Evolutionary conservation across 225 moss, liverwort and hornwort species (phyloP).

Genomic region (Thuidium tamariscinum): DNA sequence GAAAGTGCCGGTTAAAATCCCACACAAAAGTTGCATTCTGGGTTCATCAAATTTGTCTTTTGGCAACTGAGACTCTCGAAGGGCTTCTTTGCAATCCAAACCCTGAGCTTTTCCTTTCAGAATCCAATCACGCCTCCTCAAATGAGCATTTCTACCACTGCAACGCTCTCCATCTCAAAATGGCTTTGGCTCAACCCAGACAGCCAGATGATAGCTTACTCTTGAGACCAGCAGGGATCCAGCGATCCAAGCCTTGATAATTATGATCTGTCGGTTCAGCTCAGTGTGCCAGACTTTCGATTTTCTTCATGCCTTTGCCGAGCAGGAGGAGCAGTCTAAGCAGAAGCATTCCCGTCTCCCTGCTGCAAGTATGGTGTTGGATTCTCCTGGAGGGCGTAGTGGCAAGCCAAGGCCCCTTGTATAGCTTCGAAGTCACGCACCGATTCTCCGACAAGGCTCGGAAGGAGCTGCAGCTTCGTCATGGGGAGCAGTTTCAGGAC

Average conservation of each 20-base stretch:
- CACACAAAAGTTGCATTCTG: neutral
- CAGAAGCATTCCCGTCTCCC: neutral
- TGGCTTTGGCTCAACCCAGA: neutral
- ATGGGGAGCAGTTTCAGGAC: conserved; percentile 10
- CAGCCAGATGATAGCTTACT: neutral
- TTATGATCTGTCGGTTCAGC: neutral
- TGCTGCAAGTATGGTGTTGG: conserved; percentile 1
- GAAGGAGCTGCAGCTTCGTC: conserved; percentile 10
- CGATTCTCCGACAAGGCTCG: conserved; percentile 37
- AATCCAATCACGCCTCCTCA: neutral
- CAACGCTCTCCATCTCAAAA: neutral
- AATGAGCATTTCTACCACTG: neutral
- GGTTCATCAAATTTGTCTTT: neutral
- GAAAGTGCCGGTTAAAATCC: neutral
- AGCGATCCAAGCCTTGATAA: neutral
- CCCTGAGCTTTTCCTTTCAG: neutral
- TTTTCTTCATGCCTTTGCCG: neutral
- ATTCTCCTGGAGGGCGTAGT: neutral
- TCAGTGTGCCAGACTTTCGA: neutral
- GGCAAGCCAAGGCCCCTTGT: neutral
- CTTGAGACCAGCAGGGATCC: neutral
- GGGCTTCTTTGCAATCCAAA: neutral
- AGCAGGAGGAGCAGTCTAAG: neutral
- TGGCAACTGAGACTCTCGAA: neutral
- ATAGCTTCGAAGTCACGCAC: conserved; percentile 31